Conservation (phyloP, 1,284 basidiomycete genomes). For the Athelia psychrophila region DNA sequence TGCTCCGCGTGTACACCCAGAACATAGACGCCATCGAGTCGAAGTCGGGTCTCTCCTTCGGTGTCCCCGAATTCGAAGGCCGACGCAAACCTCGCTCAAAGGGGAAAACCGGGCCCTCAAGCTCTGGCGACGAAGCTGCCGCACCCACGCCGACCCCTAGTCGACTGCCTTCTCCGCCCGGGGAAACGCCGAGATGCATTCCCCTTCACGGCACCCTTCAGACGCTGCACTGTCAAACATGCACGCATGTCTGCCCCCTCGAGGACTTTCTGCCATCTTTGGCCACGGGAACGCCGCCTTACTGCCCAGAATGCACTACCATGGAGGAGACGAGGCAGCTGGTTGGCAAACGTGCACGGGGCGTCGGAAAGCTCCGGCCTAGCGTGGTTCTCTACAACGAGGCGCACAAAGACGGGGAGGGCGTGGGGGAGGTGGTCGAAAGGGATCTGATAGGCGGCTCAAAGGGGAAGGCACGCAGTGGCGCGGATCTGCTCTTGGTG, state of each 20-base stretch:
- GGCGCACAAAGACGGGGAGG: constrained; percentile 83
- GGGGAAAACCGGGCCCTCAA: constrained; percentile 21
- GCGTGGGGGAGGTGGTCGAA: constrained; percentile 77
- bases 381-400: constrained; percentile 93
- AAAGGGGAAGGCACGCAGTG: constrained; percentile 61
- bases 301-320: constrained; percentile 78
- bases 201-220: constrained; percentile 89
- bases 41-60: constrained; percentile 81
- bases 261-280: constrained; percentile 56
- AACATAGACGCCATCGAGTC: constrained; percentile 91
- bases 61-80: constrained; percentile 62
- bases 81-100: constrained; percentile 50
- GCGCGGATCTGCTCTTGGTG: constrained; percentile 85
- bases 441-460: constrained; percentile 71
- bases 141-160: constrained; percentile 10
- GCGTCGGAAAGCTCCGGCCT: constrained; percentile 80
- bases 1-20: constrained; percentile 92
- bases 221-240: constrained; percentile 79
- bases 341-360: constrained; percentile 78
- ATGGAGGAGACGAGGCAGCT: constrained; percentile 69
- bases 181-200: constrained; percentile 73
- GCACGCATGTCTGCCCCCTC: constrained; percentile 70
- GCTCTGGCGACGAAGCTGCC: constrained; percentile 9
- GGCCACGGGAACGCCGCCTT: constrained; percentile 59
- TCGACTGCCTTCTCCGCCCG: constrained; percentile 39